phyloP scores from a whole-genome alignment of 257 asterid genomes.

The Plantago major region DNA sequence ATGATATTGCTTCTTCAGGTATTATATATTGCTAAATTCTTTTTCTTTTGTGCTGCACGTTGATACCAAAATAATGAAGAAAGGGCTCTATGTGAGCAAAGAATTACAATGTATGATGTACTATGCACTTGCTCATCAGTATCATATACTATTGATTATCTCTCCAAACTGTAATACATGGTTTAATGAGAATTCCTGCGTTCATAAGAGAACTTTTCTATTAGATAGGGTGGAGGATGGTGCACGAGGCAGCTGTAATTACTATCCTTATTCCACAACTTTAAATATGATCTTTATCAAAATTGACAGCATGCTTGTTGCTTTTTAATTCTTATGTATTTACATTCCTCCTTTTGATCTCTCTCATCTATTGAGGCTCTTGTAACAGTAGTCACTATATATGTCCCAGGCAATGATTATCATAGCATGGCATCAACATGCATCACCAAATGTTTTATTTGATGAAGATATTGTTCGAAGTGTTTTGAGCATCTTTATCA shows the following conservation, averaged over 20 bases:
- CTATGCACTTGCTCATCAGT: too few relatives aligned
- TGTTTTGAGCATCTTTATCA: constrained; percentile 87
- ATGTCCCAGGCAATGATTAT: constrained; percentile 82
- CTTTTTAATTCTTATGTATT: constrained; percentile 8
- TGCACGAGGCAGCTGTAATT: background rate
- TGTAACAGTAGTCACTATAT: constrained; percentile 12
- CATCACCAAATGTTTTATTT: constrained; percentile 47
- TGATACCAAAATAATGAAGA: constrained; percentile 4
- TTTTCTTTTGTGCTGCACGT: background rate
- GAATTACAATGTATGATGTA: constrained; percentile 1
- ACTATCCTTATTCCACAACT: background rate
- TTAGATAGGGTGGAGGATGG: background rate
- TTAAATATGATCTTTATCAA: background rate
- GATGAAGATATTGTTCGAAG: constrained; percentile 62
- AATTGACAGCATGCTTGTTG: background rate
- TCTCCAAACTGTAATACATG: too few relatives aligned
- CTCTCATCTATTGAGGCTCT: constrained; percentile 9
- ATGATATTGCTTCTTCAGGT: constrained; percentile 93
- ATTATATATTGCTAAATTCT: constrained; percentile 15
- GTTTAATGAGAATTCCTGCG: too few relatives aligned
- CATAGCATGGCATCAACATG: constrained; percentile 85
- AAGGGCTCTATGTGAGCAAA: constrained; percentile 2
- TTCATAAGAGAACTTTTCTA: too few relatives aligned
- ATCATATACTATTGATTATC: too few relatives aligned
- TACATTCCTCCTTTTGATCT: background rate